Evolutionary conservation across 208 protist species (phyloP).

Genomic region (Leishmania tarentolae): DNA sequence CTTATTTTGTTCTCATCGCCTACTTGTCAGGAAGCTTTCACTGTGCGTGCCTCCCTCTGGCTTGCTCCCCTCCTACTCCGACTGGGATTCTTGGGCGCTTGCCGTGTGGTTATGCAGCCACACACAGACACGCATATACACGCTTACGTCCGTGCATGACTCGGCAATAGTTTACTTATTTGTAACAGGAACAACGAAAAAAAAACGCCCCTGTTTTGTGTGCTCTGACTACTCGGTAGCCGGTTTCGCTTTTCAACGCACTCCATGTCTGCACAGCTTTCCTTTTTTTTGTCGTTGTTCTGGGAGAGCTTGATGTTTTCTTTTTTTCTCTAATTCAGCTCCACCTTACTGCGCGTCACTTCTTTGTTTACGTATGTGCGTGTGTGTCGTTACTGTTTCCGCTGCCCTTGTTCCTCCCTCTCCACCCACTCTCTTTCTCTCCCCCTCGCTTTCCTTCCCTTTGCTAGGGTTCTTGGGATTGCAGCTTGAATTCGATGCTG

Average conservation of each 20-base stretch:
- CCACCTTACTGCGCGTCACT: not conserved
- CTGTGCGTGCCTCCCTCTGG: not conserved
- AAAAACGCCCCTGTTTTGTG: not conserved
- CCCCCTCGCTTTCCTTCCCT: not conserved
- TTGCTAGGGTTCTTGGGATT: not conserved
- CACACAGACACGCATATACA: not conserved
- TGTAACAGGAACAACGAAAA: not conserved
- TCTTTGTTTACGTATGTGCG: not conserved
- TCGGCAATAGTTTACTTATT: not conserved
- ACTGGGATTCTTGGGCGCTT: too few relatives aligned
- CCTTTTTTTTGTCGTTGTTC: too few relatives aligned
- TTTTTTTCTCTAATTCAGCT: not conserved
- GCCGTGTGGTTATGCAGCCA: not conserved
- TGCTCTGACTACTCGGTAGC: not conserved
- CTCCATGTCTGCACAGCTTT: too few relatives aligned
- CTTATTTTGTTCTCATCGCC: not conserved
- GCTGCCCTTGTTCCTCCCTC: too few relatives aligned
- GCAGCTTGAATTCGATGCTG: not conserved
- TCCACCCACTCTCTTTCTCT: not conserved
- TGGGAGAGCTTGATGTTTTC: not conserved
- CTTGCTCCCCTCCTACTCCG: too few relatives aligned
- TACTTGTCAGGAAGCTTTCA: not conserved
- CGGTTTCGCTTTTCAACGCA: too few relatives aligned
- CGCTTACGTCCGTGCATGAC: too few relatives aligned
- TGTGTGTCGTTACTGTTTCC: conserved; percentile 18